Evolutionary conservation across 495 filamentous ascomycete species (phyloP).

Genomic region (Aspergillus homomorphus): DNA sequence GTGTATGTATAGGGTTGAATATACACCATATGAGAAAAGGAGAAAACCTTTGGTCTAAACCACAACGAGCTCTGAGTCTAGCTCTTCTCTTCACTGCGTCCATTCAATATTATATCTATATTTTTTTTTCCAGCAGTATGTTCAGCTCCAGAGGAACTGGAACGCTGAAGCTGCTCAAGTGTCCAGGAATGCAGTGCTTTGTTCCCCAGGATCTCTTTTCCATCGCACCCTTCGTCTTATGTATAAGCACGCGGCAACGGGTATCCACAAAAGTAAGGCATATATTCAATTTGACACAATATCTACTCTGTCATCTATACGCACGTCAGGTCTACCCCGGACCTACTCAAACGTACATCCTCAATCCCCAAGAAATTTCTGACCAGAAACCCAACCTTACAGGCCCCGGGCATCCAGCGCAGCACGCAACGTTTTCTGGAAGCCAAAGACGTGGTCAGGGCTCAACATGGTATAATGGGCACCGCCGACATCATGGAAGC

Average conservation of each 20-base stretch:
- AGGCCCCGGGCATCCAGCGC: not conserved
- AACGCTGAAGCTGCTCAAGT: too few relatives aligned
- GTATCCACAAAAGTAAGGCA: not conserved
- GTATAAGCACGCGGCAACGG: too few relatives aligned
- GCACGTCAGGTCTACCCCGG: too few relatives aligned
- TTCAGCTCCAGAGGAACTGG: too few relatives aligned
- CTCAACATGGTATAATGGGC: constrained; percentile 1
- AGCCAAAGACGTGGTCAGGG: not conserved
- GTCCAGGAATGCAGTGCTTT: too few relatives aligned
- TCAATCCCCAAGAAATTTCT: not conserved
- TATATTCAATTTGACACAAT: not conserved
- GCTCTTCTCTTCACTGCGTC: too few relatives aligned
- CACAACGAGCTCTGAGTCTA: too few relatives aligned
- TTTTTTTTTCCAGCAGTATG: too few relatives aligned
- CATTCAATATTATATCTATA: too few relatives aligned
- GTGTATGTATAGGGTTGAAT: not conserved
- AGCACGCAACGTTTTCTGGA: not conserved
- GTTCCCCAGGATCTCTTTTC: too few relatives aligned
- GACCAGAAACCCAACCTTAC: not conserved
- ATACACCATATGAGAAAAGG: not conserved
- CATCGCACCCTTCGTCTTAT: too few relatives aligned
- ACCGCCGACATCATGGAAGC: not conserved
- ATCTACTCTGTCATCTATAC: not conserved
- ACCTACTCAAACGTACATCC: not conserved
- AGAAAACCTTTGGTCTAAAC: not conserved